Percentiles rank a stretch among this genome's conserved stretches.
Evolutionary conservation across 2,329 filamentous ascomycete species (phyloP).

Genomic region (Chaetomiaceae sp.): DNA sequence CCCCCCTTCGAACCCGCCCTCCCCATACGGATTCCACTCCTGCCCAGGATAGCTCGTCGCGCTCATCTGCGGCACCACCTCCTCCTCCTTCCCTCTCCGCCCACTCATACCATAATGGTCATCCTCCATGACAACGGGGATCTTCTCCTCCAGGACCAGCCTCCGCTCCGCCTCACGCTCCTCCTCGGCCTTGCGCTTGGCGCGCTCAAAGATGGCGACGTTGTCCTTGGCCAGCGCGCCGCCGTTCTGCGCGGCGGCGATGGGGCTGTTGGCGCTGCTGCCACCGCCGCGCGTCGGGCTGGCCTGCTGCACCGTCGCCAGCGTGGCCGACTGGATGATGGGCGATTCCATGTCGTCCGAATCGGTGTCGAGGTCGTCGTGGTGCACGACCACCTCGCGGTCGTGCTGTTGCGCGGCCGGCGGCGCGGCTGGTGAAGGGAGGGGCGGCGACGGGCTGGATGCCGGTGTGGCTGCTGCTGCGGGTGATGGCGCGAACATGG

Average conservation of each 20-base stretch:
- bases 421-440: not conserved
- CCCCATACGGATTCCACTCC: constrained; percentile 58
- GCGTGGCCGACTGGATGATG: constrained; percentile 11
- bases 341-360: constrained; percentile 14
- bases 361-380: constrained; percentile 9
- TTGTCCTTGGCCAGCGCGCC: constrained; percentile 26
- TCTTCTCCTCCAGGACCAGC: constrained; percentile 44
- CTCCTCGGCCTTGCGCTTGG: constrained; percentile 34
- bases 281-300: not conserved
- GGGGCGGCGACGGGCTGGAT: not conserved
- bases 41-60: constrained; percentile 65
- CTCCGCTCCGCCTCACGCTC: constrained; percentile 14
- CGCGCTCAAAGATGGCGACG: constrained; percentile 35
- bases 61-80: constrained; percentile 52
- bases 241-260: constrained; percentile 16
- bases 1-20: constrained; percentile 26
- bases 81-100: constrained; percentile 37
- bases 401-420: not conserved
- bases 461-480: not conserved
- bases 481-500: not conserved
- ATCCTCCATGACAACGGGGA: constrained; percentile 34
- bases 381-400: not conserved
- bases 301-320: constrained; percentile 13
- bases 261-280: not conserved
- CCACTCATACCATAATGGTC: constrained; percentile 29